These are phyloP conservation scores for Blastobotrys chiropterorum DNA, from an alignment of 805 yeast genomes.

Conservation along the genomic window DNA sequence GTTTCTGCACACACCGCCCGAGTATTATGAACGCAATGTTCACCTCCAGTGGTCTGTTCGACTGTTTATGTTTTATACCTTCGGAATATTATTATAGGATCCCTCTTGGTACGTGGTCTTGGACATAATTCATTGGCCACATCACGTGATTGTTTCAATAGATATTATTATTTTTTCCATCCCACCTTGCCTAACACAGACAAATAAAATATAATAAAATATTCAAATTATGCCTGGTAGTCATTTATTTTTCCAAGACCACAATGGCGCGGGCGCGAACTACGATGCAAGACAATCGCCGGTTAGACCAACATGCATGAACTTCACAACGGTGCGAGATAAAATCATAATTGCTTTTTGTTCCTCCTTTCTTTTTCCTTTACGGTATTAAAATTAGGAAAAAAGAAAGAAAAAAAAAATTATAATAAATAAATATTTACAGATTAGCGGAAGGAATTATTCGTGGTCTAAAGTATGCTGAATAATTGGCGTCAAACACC, in stretches of 20 bases:
- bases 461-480: background rate
- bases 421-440: constrained; percentile 1
- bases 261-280: background rate
- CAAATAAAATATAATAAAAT: background rate
- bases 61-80: no score
- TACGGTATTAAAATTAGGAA: background rate
- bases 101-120: no score
- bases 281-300: background rate
- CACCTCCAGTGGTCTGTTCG: no score
- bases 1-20: no score
- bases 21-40: no score
- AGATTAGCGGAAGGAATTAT: background rate
- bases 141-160: no score
- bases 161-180: no score
- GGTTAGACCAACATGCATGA: background rate
- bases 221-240: background rate
- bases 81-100: no score
- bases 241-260: background rate
- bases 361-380: background rate
- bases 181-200: background rate
- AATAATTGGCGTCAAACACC: background rate
- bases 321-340: background rate
- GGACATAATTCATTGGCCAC: no score
- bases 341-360: background rate
- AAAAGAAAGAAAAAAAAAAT: no score